These are phyloP conservation scores for Aphanocladium album DNA, from an alignment of 2,329 filamentous ascomycete species.

Conservation along the genomic window DNA sequence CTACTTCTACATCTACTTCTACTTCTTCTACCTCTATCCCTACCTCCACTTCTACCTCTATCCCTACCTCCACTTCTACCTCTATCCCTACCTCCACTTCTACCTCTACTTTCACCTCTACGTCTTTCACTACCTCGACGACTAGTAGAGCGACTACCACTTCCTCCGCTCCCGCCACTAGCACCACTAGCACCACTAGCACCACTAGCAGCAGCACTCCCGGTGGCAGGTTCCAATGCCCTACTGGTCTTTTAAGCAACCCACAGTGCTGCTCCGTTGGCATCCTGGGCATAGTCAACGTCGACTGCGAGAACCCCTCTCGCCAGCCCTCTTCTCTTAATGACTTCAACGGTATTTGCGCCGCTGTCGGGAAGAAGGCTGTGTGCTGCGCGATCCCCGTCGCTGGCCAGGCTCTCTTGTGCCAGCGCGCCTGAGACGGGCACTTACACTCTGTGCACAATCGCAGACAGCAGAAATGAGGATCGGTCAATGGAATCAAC, in stretches of 20 bases:
- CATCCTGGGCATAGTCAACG: not conserved
- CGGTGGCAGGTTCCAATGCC: not conserved
- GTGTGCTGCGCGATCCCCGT: not conserved
- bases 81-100: too few relatives aligned
- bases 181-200: not conserved
- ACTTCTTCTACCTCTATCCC: not conserved
- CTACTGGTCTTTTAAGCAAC: constrained; percentile 2
- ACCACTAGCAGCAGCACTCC: not conserved
- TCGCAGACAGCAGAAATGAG: too few relatives aligned
- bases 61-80: not conserved
- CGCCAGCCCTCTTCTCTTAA: not conserved
- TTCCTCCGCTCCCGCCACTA: not conserved
- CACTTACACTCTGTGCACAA: too few relatives aligned
- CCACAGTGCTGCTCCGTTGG: constrained; percentile 4
- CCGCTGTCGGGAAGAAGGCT: not conserved
- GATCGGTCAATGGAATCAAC: too few relatives aligned
- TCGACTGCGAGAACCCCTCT: constrained; percentile 2
- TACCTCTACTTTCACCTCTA: not conserved
- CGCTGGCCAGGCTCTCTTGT: constrained; percentile 3
- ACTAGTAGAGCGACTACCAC: not conserved
- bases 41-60: not conserved
- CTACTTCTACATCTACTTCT: not conserved
- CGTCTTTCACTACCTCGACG: not conserved
- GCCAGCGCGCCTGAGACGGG: not conserved
- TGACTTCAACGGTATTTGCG: not conserved